These are phyloP conservation scores for Pyrenopolyporus hunteri DNA, from an alignment of 495 filamentous ascomycete species.

Conservation along the genomic window DNA sequence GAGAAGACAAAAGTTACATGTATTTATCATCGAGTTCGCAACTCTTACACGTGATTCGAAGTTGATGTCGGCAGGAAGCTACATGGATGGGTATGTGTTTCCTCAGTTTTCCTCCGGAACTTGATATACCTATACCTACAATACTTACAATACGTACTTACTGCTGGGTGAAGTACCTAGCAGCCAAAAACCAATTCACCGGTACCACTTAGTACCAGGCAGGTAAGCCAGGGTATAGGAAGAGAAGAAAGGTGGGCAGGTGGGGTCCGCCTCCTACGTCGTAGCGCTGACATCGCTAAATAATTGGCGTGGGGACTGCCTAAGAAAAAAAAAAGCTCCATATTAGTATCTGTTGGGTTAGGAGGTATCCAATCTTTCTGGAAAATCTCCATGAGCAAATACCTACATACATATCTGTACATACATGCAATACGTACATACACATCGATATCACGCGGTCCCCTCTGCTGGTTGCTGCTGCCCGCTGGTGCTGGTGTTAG, in stretches of 20 bases:
- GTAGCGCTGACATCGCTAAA: constrained; percentile 33
- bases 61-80: neutral
- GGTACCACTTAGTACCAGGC: neutral
- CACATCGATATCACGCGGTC: too few species aligned
- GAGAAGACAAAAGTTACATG: too few species aligned
- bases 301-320: constrained; percentile 29
- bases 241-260: neutral
- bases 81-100: too few species aligned
- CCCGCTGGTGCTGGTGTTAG: too few species aligned
- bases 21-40: constrained; percentile 1
- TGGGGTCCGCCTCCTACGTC: constrained; percentile 11
- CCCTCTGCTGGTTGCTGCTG: too few species aligned
- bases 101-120: too few species aligned
- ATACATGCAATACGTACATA: neutral
- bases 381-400: constrained; percentile 14
- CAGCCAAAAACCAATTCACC: constrained; percentile 5
- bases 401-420: neutral
- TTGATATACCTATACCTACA: too few species aligned
- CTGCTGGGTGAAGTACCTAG: neutral
- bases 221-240: neutral
- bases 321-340: constrained; percentile 22
- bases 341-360: too few species aligned
- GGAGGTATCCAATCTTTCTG: constrained; percentile 34
- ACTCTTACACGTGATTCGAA: constrained; percentile 27
- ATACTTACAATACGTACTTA: neutral